These are phyloP conservation scores for Nepenthes mirabilis DNA, from an alignment of 148 eudicot genomes.

Conservation along the genomic window DNA sequence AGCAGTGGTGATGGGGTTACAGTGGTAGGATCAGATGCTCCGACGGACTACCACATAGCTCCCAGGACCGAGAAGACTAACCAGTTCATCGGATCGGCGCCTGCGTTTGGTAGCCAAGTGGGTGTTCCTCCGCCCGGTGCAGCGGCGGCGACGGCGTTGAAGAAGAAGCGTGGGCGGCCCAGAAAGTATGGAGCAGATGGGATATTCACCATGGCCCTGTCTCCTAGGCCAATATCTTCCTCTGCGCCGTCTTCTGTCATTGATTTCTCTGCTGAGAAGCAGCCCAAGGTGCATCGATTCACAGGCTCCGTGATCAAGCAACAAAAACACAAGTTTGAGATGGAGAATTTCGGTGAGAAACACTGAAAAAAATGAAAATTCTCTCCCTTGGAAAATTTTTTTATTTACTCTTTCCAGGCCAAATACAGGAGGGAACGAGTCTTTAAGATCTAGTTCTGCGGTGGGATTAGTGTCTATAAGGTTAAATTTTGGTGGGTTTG, in stretches of 20 bases:
- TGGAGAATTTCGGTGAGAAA: slow-evolving; percentile 38
- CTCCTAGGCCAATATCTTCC: slow-evolving; percentile 70
- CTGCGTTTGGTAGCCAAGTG: slow-evolving; percentile 16
- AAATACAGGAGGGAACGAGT: not conserved
- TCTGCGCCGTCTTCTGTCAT: slow-evolving; percentile 52
- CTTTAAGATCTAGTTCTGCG: slow-evolving; percentile 19
- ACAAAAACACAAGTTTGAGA: slow-evolving; percentile 42
- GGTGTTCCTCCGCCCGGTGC: slow-evolving; percentile 12
- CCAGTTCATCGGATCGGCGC: slow-evolving; percentile 32
- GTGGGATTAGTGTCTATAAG: slow-evolving; percentile 6
- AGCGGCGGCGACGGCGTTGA: slow-evolving; percentile 15
- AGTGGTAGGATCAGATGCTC: slow-evolving; percentile 91
- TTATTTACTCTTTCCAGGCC: not conserved
- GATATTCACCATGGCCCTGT: slow-evolving; percentile 33
- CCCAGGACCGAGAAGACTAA: slow-evolving; percentile 46
- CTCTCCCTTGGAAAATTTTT: not conserved
- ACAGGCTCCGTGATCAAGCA: slow-evolving; percentile 25
- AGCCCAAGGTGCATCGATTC: slow-evolving; percentile 32
- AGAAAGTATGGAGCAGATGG: slow-evolving; percentile 89
- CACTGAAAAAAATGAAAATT: not conserved
- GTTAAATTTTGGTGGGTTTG: slow-evolving; percentile 8
- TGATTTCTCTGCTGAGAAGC: slow-evolving; percentile 70
- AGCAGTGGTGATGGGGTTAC: slow-evolving; percentile 54
- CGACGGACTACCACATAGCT: slow-evolving; percentile 68
- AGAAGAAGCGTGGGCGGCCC: slow-evolving; percentile 92